phyloP scores from a whole-genome alignment of 2,329 filamentous ascomycete species.

The Aspergillus niger region DNA sequence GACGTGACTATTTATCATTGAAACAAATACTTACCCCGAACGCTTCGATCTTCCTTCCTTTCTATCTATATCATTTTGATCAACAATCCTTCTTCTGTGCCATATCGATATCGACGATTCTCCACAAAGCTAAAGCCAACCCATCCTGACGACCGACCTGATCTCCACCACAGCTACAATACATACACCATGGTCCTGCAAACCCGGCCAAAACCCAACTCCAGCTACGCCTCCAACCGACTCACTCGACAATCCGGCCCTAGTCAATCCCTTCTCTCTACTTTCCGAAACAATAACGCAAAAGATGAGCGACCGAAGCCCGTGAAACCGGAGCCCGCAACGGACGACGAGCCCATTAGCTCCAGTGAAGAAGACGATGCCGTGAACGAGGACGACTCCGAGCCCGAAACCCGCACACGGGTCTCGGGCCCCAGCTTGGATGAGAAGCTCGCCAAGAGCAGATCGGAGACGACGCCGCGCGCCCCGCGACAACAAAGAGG shows the following conservation, averaged over 20 bases:
- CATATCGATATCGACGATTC: too few species aligned
- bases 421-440: conserved; percentile 21
- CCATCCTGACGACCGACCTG: neutral
- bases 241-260: conserved; percentile 25
- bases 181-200: conserved; percentile 21
- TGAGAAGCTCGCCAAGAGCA: conserved; percentile 23
- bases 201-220: conserved; percentile 24
- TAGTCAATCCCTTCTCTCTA: conserved; percentile 27
- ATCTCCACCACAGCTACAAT: neutral
- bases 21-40: neutral
- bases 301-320: conserved; percentile 5
- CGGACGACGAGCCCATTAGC: conserved; percentile 39
- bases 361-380: conserved; percentile 34
- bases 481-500: conserved; percentile 3
- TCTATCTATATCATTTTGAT: too few species aligned
- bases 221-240: conserved; percentile 30
- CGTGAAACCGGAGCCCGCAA: conserved; percentile 27
- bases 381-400: conserved; percentile 11
- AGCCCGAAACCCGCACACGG: conserved; percentile 3
- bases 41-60: too few species aligned
- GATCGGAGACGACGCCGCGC: conserved; percentile 1
- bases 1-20: conserved; percentile 7
- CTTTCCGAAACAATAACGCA: conserved; percentile 17
- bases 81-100: too few species aligned
- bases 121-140: neutral